Percentiles rank a stretch among this genome's conserved stretches.
Evolutionary conservation across 2,329 filamentous ascomycete species (phyloP).

Genomic region (Aspergillus fijiensis): DNA sequence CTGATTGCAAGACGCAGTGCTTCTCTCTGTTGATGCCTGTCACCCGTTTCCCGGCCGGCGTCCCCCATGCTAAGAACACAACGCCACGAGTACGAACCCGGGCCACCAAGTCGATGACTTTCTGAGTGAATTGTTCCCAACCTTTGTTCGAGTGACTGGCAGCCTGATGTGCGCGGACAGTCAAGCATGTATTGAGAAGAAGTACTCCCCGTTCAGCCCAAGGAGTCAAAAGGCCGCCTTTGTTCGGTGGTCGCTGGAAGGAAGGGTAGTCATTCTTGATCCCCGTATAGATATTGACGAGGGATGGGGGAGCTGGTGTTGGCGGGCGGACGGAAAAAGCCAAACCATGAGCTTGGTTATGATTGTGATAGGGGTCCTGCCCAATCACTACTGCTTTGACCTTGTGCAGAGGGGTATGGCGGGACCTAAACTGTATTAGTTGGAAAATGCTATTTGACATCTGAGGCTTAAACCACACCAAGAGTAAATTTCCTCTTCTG

Average conservation of each 20-base stretch:
- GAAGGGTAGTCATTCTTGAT: constrained; percentile 84
- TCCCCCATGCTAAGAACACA: constrained; percentile 94
- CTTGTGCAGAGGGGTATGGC: constrained; percentile 80
- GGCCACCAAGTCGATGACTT: constrained; percentile 82
- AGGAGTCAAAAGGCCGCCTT: constrained; percentile 78
- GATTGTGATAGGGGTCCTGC: constrained; percentile 95
- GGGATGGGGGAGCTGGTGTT: constrained; percentile 81
- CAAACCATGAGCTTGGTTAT: constrained; percentile 92
- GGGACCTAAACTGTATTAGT: constrained; percentile 67
- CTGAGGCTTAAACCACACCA: constrained; percentile 61
- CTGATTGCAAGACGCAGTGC: constrained; percentile 81
- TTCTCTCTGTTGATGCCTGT: constrained; percentile 67
- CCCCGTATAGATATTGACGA: constrained; percentile 89
- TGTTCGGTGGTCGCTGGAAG: constrained; percentile 73
- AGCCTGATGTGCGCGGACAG: constrained; percentile 83
- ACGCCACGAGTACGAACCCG: constrained; percentile 75
- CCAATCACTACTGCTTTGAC: constrained; percentile 93
- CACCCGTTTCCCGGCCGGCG: constrained; percentile 77
- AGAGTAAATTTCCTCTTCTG: constrained; percentile 84
- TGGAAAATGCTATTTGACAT: not conserved
- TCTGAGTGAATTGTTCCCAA: constrained; percentile 92
- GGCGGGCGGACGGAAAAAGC: constrained; percentile 93
- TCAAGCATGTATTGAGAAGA: constrained; percentile 91
- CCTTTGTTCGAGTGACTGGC: constrained; percentile 82
- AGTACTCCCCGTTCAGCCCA: constrained; percentile 95